phyloP scores from a whole-genome alignment of 192 early-diverging fungal genomes.

The Phlyctochytrium arcticum region DNA sequence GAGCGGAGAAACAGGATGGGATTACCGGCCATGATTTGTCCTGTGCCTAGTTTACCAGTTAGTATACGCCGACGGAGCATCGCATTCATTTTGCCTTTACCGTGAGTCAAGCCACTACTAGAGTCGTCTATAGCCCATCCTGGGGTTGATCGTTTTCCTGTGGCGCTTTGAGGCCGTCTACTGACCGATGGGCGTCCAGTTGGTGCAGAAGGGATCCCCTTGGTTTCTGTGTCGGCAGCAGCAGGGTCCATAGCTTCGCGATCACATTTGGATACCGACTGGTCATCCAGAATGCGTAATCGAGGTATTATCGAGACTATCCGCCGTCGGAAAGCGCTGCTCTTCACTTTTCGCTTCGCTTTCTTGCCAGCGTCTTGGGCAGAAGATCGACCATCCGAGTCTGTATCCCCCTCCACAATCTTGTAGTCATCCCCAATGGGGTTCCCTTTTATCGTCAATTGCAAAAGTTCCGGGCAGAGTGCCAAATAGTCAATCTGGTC shows the following conservation, averaged over 20 bases:
- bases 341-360: not conserved
- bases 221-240: too few relatives aligned
- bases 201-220: not conserved
- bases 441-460: conserved; percentile 36
- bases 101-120: conserved; percentile 32
- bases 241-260: too few relatives aligned
- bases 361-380: too few relatives aligned
- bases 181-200: not conserved
- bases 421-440: conserved; percentile 25
- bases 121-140: conserved; percentile 17
- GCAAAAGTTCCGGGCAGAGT: conserved; percentile 27
- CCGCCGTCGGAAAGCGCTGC: not conserved
- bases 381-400: not conserved
- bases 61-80: not conserved
- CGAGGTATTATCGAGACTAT: conserved; percentile 20
- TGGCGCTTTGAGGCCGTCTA: not conserved
- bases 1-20: conserved; percentile 36
- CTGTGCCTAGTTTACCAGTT: conserved; percentile 15
- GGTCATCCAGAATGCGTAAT: conserved; percentile 29
- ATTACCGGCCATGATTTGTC: conserved; percentile 35
- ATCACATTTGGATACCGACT: too few relatives aligned
- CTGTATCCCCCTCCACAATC: not conserved
- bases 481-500: conserved; percentile 42
- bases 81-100: conserved; percentile 7
- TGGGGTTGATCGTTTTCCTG: conserved; percentile 7